Percentiles rank a stretch among this genome's conserved stretches.
These are phyloP conservation scores for Linum usitatissimum DNA, from an alignment of 345 rosid genomes.

Conservation along the genomic window DNA sequence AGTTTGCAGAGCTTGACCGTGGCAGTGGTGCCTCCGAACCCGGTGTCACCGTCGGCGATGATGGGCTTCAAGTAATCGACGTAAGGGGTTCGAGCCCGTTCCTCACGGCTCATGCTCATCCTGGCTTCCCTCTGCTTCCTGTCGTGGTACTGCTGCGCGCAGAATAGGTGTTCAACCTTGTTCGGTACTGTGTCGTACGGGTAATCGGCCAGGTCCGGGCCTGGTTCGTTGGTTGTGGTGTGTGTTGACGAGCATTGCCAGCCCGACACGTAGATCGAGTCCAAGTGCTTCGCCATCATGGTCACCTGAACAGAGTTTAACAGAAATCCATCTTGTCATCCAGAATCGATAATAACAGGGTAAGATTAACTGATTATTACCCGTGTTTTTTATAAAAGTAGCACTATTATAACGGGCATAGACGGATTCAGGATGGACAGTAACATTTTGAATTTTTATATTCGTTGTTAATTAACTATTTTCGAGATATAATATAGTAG, in stretches of 20 bases:
- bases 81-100: conserved; percentile 67
- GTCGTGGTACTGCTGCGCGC: conserved; percentile 92
- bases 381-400: too few relatives aligned
- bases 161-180: conserved; percentile 89
- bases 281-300: conserved; percentile 95
- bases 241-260: conserved; percentile 99
- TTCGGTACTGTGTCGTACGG: conserved; percentile 94
- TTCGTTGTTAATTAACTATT: too few relatives aligned
- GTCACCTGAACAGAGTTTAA: conserved; percentile 73
- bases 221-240: conserved; percentile 83
- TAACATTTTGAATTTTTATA: too few relatives aligned
- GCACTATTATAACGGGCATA: too few relatives aligned
- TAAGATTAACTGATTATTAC: too few relatives aligned
- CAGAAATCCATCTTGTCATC: too few relatives aligned
- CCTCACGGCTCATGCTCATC: conserved; percentile 81
- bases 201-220: conserved; percentile 95
- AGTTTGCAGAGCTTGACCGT: conserved; percentile 95
- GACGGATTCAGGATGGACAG: too few relatives aligned
- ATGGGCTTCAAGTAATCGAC: conserved; percentile 91
- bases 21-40: conserved; percentile 89
- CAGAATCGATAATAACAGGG: too few relatives aligned
- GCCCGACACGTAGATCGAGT: conserved; percentile 84
- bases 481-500: too few relatives aligned
- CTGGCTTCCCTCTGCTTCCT: conserved; percentile 85
- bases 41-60: conserved; percentile 94